phyloP scores from a whole-genome alignment of 139 green algal species.

The Penium margaritaceum region DNA sequence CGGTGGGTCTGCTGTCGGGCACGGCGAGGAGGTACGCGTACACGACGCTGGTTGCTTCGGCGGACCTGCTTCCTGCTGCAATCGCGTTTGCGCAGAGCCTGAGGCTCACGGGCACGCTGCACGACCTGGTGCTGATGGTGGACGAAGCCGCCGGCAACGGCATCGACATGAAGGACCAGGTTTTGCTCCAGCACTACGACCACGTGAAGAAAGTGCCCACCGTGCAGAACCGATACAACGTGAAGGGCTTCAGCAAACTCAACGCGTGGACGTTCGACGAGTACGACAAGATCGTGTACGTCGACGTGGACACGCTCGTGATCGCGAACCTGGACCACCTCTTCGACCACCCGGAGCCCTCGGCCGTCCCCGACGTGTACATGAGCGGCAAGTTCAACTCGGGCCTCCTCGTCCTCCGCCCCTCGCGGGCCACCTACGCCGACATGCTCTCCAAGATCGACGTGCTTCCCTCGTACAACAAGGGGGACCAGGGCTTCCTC shows the following conservation, averaged over 20 bases:
- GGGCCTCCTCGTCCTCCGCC: slow-evolving; percentile 24
- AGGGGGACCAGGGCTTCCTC: slow-evolving; percentile 25
- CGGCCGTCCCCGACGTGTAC: slow-evolving; percentile 11
- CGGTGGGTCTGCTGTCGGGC: too few species aligned
- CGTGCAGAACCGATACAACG: slow-evolving; percentile 19
- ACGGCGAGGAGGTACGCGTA: too few species aligned
- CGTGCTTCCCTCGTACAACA: slow-evolving; percentile 7
- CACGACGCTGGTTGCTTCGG: too few species aligned
- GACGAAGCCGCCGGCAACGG: slow-evolving; percentile 1
- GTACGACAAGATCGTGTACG: slow-evolving; percentile 21
- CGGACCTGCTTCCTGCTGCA: too few species aligned
- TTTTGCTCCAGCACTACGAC: too few species aligned
- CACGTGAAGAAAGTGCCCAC: neutral
- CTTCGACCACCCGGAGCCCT: slow-evolving; percentile 15
- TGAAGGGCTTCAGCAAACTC: slow-evolving; percentile 17
- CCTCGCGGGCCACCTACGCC: slow-evolving; percentile 14
- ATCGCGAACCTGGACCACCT: slow-evolving; percentile 27
- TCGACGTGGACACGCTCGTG: slow-evolving; percentile 24
- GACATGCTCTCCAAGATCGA: slow-evolving; percentile 3
- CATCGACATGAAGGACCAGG: neutral
- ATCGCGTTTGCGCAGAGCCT: slow-evolving; percentile 11
- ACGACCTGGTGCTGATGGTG: slow-evolving; percentile 20
- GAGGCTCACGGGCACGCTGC: slow-evolving; percentile 3
- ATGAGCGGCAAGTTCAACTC: slow-evolving; percentile 18
- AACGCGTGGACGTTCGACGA: slow-evolving; percentile 3